These are phyloP conservation scores for Chaetomidium leptoderma DNA, from an alignment of 495 filamentous ascomycete genomes.

Conservation along the genomic window DNA sequence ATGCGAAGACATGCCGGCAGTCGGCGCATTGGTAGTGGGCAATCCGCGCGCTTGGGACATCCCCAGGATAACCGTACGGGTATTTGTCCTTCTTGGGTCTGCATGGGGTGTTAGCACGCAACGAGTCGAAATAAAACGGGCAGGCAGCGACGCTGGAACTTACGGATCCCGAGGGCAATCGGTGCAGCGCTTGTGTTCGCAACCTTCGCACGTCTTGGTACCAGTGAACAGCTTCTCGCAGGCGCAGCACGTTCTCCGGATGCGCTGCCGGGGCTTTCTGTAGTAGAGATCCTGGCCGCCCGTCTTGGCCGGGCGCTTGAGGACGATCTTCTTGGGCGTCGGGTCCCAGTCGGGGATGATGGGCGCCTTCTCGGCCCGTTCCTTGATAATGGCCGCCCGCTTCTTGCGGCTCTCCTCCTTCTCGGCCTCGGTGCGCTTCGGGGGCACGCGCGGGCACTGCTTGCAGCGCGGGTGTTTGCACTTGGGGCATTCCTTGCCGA, in stretches of 20 bases:
- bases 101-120: slow-evolving; percentile 29
- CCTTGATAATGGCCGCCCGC: slow-evolving; percentile 44
- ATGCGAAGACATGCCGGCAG: slow-evolving; percentile 55
- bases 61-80: slow-evolving; percentile 73
- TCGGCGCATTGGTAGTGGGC: slow-evolving; percentile 59
- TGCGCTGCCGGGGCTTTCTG: slow-evolving; percentile 61
- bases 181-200: slow-evolving; percentile 73
- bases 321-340: slow-evolving; percentile 38
- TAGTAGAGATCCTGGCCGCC: slow-evolving; percentile 67
- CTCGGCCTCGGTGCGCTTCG: slow-evolving; percentile 50
- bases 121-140: background rate
- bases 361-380: slow-evolving; percentile 45
- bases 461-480: slow-evolving; percentile 78
- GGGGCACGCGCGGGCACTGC: slow-evolving; percentile 70
- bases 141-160: slow-evolving; percentile 35
- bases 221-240: slow-evolving; percentile 61
- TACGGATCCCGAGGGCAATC: slow-evolving; percentile 80
- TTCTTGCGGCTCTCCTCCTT: slow-evolving; percentile 45
- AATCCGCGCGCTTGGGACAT: slow-evolving; percentile 48
- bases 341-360: slow-evolving; percentile 47
- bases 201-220: slow-evolving; percentile 56
- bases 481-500: slow-evolving; percentile 59
- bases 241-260: slow-evolving; percentile 71
- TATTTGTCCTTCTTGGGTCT: slow-evolving; percentile 70
- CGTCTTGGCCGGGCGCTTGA: slow-evolving; percentile 60